Evolutionary conservation across 2,329 filamentous ascomycete genomes (phyloP), one percentile per base, ranked within the genome.

Genomic region (Ophiostoma fasciatum): DNA sequence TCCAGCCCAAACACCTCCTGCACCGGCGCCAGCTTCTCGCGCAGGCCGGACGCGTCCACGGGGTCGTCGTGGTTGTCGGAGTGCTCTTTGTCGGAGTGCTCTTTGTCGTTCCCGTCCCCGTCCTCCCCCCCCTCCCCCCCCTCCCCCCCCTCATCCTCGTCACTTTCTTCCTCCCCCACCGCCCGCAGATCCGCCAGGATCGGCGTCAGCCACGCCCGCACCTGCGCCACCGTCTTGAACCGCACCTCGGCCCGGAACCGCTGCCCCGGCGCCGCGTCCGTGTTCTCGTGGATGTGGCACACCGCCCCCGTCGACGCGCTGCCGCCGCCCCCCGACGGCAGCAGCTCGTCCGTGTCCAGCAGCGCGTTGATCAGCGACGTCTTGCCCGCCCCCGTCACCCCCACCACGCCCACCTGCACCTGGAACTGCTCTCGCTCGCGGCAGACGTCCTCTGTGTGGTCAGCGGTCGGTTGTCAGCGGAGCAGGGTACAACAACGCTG

Each of bases 351-450:
- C n/a, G 10, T 13, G 30, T 34, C 35, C 11, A 40, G 28, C 13
- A 42, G 35, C 4, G 38, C 38, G 13, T 42, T 42, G n/a, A 42
- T 37, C 5, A 40, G n/a, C 2, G 35, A 28, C 5, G 41, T 40
- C 30, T 42, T 42, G 10, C 41, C 38, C 1, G 41, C 41, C 5
- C 41, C 41, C 2, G 41, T 42, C 2, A 4, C 15, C 1, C 41
- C 41, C 9, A 35, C 38, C 5, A 42, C 35, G 13, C 41, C 41
- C 2, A 42, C 38, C 4, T 11, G 14, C 13, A 42, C 35, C 3
- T 23, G 3, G 4, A 42, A 42, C 3, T 28, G 4, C 4, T 31
- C 20, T 3, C 36, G 29, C 3, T 28, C 20, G 1, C 17, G 3
- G 22, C 29, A 18, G 8, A 42, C 34, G 12, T n/a, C 7, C 4